These are phyloP conservation scores for Melaleuca alternifolia DNA, from an alignment of 345 rosid genomes.

Conservation along the genomic window DNA sequence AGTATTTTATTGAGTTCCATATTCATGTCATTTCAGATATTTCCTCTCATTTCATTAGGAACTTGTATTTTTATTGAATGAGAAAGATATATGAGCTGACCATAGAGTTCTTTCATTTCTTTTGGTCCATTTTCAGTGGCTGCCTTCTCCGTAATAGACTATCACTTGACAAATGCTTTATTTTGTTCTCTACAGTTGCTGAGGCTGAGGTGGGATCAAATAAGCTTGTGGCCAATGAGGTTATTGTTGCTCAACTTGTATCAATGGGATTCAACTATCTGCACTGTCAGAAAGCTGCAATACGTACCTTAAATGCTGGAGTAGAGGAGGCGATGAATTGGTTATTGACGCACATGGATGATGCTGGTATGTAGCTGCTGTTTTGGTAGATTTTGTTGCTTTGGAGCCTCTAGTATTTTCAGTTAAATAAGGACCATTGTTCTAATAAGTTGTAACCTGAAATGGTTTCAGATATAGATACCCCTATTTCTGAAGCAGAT, in stretches of 20 bases:
- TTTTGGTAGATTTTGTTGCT: not conserved
- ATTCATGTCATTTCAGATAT: not conserved
- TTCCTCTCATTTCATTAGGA: not conserved
- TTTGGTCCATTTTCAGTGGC: not conserved
- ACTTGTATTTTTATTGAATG: not conserved
- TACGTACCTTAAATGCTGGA: slow-evolving; percentile 74
- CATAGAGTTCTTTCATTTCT: not conserved
- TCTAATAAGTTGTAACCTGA: not conserved
- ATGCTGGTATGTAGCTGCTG: slow-evolving; percentile 49
- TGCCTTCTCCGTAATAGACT: not conserved
- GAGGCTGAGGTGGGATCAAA: slow-evolving; percentile 42
- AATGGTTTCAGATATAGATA: slow-evolving; percentile 53
- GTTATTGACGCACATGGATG: slow-evolving; percentile 90
- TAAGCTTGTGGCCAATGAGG: slow-evolving; percentile 59
- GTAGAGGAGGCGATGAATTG: slow-evolving; percentile 98
- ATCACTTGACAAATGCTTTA: not conserved
- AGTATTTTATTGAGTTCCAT: not conserved
- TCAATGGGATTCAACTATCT: slow-evolving; percentile 87
- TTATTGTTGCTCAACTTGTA: slow-evolving; percentile 78
- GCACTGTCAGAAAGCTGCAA: slow-evolving; percentile 93
- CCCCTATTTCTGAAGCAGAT: slow-evolving; percentile 42
- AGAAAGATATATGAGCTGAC: not conserved
- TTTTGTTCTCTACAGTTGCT: slow-evolving; percentile 26
- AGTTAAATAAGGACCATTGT: not conserved
- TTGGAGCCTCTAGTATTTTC: not conserved